Evolutionary conservation across 495 filamentous ascomycete genomes (phyloP).

Genomic region (Parachaetomium inaequale): DNA sequence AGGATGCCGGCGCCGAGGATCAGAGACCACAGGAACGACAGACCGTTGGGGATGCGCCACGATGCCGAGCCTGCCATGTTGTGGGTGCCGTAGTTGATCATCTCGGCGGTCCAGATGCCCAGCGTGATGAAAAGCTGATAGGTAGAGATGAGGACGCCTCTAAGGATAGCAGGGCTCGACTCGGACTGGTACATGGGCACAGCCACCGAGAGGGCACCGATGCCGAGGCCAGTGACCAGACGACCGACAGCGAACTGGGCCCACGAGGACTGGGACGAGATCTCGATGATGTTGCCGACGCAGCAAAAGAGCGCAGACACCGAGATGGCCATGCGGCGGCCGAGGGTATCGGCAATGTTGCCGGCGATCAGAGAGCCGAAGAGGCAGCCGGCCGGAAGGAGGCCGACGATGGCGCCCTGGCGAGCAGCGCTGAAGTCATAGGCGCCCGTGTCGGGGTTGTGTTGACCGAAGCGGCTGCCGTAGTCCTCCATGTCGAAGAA

Average conservation of each 20-base stretch:
- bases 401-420: conserved; percentile 53
- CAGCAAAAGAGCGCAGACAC: conserved; percentile 61
- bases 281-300: conserved; percentile 66
- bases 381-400: conserved; percentile 65
- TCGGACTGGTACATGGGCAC: conserved; percentile 75
- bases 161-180: conserved; percentile 61
- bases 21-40: conserved; percentile 72
- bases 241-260: conserved; percentile 53
- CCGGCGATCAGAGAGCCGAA: conserved; percentile 64
- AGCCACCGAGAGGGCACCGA: conserved; percentile 66
- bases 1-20: conserved; percentile 68
- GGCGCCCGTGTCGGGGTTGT: conserved; percentile 25
- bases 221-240: conserved; percentile 62
- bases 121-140: conserved; percentile 89
- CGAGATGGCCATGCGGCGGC: conserved; percentile 47
- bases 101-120: conserved; percentile 78
- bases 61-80: conserved; percentile 50
- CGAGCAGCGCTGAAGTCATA: conserved; percentile 46
- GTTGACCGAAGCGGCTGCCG: conserved; percentile 45
- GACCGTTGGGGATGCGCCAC: conserved; percentile 79
- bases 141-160: conserved; percentile 63
- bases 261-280: conserved; percentile 51
- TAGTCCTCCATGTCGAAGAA: conserved; percentile 63
- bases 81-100: conserved; percentile 75
- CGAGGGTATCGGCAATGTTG: conserved; percentile 49